Conservation (phyloP, 352 stramenopile species). For the Blastocystis sp. region DNA sequence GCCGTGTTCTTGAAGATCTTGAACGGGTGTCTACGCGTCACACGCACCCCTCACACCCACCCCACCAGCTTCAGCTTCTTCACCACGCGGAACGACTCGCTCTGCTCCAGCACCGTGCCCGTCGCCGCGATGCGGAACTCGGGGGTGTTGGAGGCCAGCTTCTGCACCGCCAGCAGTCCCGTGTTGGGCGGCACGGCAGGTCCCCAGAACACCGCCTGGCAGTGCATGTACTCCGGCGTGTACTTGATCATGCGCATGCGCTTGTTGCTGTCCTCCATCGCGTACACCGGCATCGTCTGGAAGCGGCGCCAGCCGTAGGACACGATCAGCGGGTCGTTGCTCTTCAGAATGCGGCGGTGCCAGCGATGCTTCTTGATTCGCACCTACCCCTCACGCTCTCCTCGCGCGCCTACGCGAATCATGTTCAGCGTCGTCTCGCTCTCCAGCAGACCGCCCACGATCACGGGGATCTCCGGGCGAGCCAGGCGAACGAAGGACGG, state of each 20-base stretch:
- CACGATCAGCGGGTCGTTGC: slow-evolving; percentile 95
- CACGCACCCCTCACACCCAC: slow-evolving; percentile 75
- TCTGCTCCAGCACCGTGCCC: slow-evolving; percentile 93
- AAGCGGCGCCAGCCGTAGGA: slow-evolving; percentile 98
- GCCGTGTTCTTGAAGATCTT: slow-evolving; percentile 99
- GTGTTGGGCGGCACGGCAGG: slow-evolving; percentile 94
- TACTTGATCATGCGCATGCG: slow-evolving; percentile 96
- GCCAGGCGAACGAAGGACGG: slow-evolving; percentile 43
- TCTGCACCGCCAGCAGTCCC: slow-evolving; percentile 94
- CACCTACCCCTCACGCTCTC: slow-evolving; percentile 89
- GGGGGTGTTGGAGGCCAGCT: slow-evolving; percentile 86
- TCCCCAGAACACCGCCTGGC: slow-evolving; percentile 93
- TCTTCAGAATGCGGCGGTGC: slow-evolving; percentile 97
- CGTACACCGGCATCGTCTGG: slow-evolving; percentile 96
- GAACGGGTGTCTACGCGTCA: slow-evolving; percentile 79
- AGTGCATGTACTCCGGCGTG: slow-evolving; percentile 99
- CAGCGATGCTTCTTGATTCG: slow-evolving; percentile 99
- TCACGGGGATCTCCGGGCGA: slow-evolving; percentile 78
- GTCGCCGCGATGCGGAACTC: slow-evolving; percentile 95
- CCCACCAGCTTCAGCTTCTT: slow-evolving; percentile 99
- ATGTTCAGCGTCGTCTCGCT: slow-evolving; percentile 84
- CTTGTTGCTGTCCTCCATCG: slow-evolving; percentile 94
- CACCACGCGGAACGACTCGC: slow-evolving; percentile 95
- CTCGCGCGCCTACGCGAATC: slow-evolving; percentile 11
- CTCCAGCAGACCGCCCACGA: slow-evolving; percentile 91